phyloP scores from a whole-genome alignment of 768 basidiomycete species.

The Trametes sanguinea region DNA sequence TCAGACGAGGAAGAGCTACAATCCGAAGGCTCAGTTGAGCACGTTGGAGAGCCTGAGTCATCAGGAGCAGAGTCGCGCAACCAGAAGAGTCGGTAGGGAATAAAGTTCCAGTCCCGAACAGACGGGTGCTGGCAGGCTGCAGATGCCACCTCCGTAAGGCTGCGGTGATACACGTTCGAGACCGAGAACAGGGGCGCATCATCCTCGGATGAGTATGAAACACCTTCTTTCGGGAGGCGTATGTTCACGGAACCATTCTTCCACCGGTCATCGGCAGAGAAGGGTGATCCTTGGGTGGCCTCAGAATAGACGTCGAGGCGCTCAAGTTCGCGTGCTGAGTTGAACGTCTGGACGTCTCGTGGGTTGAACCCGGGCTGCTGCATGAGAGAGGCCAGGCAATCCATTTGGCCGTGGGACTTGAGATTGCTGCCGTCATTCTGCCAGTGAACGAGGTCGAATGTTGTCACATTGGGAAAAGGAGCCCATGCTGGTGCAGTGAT shows the following conservation, averaged over 20 bases:
- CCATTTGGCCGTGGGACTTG: constrained; percentile 32
- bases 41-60: no score
- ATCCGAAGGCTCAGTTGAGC: no score
- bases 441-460: constrained; percentile 34
- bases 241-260: constrained; percentile 17
- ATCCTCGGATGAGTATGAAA: constrained; percentile 20
- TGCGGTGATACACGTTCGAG: constrained; percentile 31
- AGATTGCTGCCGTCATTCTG: constrained; percentile 27
- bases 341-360: neutral
- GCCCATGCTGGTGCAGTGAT: constrained; percentile 1
- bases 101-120: neutral
- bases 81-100: constrained; percentile 7
- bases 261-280: constrained; percentile 25
- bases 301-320: constrained; percentile 19
- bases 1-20: no score
- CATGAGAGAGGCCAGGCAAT: constrained; percentile 26
- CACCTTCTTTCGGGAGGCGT: constrained; percentile 26
- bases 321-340: constrained; percentile 1
- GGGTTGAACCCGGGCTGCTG: constrained; percentile 1
- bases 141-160: constrained; percentile 30
- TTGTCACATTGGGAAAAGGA: constrained; percentile 19
- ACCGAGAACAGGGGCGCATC: constrained; percentile 35
- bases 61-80: neutral
- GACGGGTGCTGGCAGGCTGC: constrained; percentile 12
- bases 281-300: constrained; percentile 8